Base-by-base conservation (phyloP, 306 rosid species). In the Cicer judaicum region DNA sequence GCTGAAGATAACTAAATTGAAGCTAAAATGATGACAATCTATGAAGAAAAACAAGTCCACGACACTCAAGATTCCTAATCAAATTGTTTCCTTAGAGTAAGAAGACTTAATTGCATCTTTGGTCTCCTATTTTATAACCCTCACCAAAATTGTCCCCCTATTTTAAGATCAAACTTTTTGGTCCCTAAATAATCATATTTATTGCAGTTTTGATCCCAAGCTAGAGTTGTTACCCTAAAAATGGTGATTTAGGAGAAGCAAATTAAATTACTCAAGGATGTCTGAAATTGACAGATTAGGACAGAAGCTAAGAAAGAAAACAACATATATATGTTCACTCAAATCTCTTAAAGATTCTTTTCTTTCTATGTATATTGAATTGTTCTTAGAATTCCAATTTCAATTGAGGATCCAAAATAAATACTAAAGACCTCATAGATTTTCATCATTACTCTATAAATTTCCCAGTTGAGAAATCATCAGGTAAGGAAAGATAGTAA, bases 341-440 rank as follows among this genome's bases (percentile, higher is more conserved):
- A 44, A 53, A 44, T 52, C 72, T 56, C 42, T 38, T 54, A 11
- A 60, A 29, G 18, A 67, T 67, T 68, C 13, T 68, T 38, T 48
- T 68, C 16, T 68, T 38, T 60, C 5, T 8, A 19, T 46, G 43
- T 11, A 57, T 6, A 54, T 2, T n/a, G 34, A 19, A 48, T 66
- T 36, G 49, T 7, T 59, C 34, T 46, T 15, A 63, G 73, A 71
- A 71, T 79, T 40, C 43, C 21, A 72, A 41, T 52, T 13, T 2
- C 52, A 71, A 29, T 61, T 14, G 53, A 29, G 67, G 65, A 71
- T 41, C 73, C 34, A 18, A 69, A 69, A 13, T 50, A 60, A 64
- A 34, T 39, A 4, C 18, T 46, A 59, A 41, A 74, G 14, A 70
- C 62, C 43, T 54, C 24, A 38, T 76, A 13, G 61, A 34, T 43